phyloP scores from a whole-genome alignment of 148 eudicot species.

The Linanthus parryae region DNA sequence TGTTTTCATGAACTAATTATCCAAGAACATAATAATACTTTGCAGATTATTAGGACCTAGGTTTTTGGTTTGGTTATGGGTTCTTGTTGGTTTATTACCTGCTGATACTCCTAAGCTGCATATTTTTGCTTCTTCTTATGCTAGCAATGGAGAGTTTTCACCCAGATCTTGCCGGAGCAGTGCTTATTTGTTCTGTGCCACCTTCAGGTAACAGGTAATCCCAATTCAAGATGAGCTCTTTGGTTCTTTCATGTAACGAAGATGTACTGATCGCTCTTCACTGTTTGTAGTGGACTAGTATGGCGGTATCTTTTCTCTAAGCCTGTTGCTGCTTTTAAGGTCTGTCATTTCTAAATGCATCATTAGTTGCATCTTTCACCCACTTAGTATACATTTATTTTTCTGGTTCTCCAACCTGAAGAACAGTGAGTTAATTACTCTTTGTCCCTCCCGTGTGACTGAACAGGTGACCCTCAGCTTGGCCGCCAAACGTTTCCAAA shows the following conservation, averaged over 20 bases:
- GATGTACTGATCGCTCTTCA: constrained; percentile 12
- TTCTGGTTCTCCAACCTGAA: not conserved
- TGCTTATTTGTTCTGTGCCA: constrained; percentile 85
- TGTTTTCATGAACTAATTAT: too few species aligned
- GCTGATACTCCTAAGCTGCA: too few species aligned
- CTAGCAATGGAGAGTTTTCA: constrained; percentile 26
- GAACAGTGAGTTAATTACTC: too few species aligned
- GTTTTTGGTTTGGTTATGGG: too few species aligned
- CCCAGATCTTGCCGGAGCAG: constrained; percentile 70
- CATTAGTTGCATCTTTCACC: not conserved
- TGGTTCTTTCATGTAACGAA: not conserved
- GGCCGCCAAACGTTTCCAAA: constrained; percentile 96
- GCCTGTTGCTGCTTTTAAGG: constrained; percentile 93
- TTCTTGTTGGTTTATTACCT: too few species aligned
- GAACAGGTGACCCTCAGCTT: constrained; percentile 87
- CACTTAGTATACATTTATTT: not conserved
- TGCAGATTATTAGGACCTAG: too few species aligned
- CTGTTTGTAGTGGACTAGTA: constrained; percentile 63
- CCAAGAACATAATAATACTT: too few species aligned
- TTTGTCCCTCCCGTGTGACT: too few species aligned
- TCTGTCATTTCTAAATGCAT: constrained; percentile 11
- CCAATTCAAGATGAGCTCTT: constrained; percentile 1
- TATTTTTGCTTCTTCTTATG: constrained; percentile 6
- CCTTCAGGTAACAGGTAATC: constrained; percentile 90
- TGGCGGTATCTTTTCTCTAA: constrained; percentile 89